Percentiles rank a stretch among this genome's conserved stretches.
Evolutionary conservation across 768 basidiomycete species (phyloP).

Genomic region (Tulasnella sp.): DNA sequence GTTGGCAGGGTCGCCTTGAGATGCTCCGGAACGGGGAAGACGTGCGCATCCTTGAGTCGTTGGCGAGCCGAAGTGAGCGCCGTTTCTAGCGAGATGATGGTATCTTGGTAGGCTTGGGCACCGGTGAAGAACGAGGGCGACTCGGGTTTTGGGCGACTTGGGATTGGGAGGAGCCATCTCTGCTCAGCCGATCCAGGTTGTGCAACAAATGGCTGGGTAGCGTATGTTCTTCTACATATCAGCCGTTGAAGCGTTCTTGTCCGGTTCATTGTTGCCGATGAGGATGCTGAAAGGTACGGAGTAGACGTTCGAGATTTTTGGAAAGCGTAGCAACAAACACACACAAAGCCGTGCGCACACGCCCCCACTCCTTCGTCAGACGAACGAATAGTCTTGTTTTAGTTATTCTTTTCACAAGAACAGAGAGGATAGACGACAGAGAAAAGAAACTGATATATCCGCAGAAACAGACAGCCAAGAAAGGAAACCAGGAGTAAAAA

Average conservation of each 20-base stretch:
- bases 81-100: conserved; percentile 59
- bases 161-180: conserved; percentile 3
- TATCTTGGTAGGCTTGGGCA: conserved; percentile 68
- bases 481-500: not conserved
- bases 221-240: conserved; percentile 8
- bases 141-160: conserved; percentile 42
- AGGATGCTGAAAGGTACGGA: not conserved
- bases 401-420: conserved; percentile 1
- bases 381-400: not conserved
- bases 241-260: conserved; percentile 11
- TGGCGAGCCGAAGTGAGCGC: conserved; percentile 56
- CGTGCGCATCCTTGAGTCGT: conserved; percentile 58
- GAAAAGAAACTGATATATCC: not conserved
- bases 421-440: not conserved
- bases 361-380: not conserved
- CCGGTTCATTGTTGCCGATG: not conserved
- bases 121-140: conserved; percentile 85
- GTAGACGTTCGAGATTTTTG: not conserved
- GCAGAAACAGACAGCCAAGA: not conserved
- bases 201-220: not conserved
- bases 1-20: conserved; percentile 48
- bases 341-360: not conserved
- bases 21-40: conserved; percentile 65
- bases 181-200: not conserved
- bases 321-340: not conserved